phyloP scores from a whole-genome alignment of 208 protist genomes.

The Leishmania tropica region DNA sequence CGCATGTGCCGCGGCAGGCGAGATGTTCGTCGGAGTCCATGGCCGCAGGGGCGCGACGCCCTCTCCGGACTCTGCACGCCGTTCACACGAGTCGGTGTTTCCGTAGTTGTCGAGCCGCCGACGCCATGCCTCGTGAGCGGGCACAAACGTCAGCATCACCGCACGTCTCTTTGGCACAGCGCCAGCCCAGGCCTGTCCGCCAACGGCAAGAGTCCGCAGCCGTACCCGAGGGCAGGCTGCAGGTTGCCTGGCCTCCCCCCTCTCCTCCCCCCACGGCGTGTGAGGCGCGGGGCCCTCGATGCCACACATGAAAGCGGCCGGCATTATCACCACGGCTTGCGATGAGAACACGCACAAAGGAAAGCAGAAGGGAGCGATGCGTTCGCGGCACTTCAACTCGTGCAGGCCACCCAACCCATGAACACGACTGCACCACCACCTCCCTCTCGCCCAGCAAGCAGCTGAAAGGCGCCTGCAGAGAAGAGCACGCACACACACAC shows the following conservation, averaged over 20 bases:
- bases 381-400: too few relatives aligned
- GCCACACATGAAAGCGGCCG: background rate
- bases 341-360: too few relatives aligned
- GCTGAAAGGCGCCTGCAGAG: too few relatives aligned
- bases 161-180: background rate
- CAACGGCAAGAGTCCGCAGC: background rate
- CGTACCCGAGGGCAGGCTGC: background rate
- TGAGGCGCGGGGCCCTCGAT: too few relatives aligned
- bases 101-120: background rate
- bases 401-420: too few relatives aligned
- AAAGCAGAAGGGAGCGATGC: too few relatives aligned
- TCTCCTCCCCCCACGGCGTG: too few relatives aligned
- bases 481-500: too few relatives aligned
- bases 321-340: too few relatives aligned
- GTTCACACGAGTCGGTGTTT: background rate
- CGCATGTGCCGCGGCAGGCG: background rate
- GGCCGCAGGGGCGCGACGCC: background rate
- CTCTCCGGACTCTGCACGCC: background rate
- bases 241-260: background rate
- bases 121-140: background rate
- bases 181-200: background rate
- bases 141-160: background rate
- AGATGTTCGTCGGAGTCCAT: background rate
- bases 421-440: too few relatives aligned
- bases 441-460: too few relatives aligned